A percentile compares a stretch with the other conserved stretches of the same genome.
Conservation (phyloP, 1,284 basidiomycete genomes). For the Ustilago sp. region DNA sequence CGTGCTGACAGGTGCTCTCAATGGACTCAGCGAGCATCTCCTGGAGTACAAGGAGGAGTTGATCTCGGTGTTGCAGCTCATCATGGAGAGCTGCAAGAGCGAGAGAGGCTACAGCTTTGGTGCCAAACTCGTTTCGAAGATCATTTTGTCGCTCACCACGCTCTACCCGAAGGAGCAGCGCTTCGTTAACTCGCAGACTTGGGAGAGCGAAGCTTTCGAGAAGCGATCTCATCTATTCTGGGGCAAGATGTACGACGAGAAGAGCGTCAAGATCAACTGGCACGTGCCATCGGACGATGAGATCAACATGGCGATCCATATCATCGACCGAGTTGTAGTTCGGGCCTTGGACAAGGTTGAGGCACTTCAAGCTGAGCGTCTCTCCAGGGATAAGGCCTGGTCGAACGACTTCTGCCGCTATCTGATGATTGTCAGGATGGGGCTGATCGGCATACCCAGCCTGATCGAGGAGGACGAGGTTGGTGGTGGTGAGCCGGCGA, state of each 20-base stretch:
- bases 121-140: constrained; percentile 81
- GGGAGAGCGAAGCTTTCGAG: constrained; percentile 83
- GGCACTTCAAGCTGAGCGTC: constrained; percentile 69
- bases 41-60: constrained; percentile 79
- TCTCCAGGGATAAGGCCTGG: constrained; percentile 71
- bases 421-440: constrained; percentile 74
- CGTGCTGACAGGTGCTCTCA: constrained; percentile 63
- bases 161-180: constrained; percentile 85
- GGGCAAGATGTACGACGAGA: constrained; percentile 84
- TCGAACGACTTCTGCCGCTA: constrained; percentile 94
- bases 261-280: constrained; percentile 88
- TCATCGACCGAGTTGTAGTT: constrained; percentile 78
- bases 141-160: constrained; percentile 81
- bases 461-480: constrained; percentile 73
- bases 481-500: constrained; percentile 75
- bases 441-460: constrained; percentile 80
- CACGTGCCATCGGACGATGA: constrained; percentile 83
- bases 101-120: constrained; percentile 90
- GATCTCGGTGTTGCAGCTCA: constrained; percentile 77
- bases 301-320: constrained; percentile 82
- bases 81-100: constrained; percentile 84
- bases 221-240: constrained; percentile 81
- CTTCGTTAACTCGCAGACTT: constrained; percentile 85
- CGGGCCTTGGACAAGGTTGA: constrained; percentile 81
- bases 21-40: constrained; percentile 69